Percentiles rank a stretch among this genome's conserved stretches.
These are phyloP conservation scores for Paulownia fortunei DNA, from an alignment of 257 asterid species.

Conservation along the genomic window DNA sequence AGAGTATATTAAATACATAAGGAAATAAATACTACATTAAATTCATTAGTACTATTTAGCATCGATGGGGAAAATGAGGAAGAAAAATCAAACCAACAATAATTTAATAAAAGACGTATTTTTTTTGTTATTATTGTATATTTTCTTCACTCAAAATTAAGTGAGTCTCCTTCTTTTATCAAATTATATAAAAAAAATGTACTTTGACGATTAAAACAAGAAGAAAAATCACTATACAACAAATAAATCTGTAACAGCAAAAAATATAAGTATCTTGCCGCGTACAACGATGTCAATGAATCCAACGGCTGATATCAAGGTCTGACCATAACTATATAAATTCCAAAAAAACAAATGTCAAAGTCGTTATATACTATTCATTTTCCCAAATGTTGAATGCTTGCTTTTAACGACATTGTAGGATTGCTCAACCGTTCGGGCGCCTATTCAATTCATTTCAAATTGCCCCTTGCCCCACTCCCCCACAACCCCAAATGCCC, in stretches of 20 bases:
- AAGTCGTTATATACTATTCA: neutral
- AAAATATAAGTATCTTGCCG: neutral
- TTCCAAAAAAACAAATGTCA: neutral
- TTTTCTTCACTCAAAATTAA: too few species aligned
- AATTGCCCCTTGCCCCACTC: neutral
- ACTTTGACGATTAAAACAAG: too few species aligned
- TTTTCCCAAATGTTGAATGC: neutral
- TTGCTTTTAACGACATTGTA: neutral
- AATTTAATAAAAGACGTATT: too few species aligned
- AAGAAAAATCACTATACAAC: neutral
- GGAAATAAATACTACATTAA: too few species aligned
- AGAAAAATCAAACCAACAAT: too few species aligned
- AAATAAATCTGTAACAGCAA: neutral
- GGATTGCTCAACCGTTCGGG: constrained; percentile 22
- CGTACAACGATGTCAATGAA: constrained; percentile 9
- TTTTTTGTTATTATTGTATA: too few species aligned
- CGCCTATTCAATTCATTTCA: constrained; percentile 27
- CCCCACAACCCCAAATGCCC: neutral
- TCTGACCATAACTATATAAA: neutral
- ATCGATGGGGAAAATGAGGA: too few species aligned
- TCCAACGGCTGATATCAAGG: constrained; percentile 14
- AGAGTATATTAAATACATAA: too few species aligned
- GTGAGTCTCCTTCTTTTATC: too few species aligned
- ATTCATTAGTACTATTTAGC: too few species aligned
- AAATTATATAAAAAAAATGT: too few species aligned